Percentiles rank a stretch among this genome's conserved stretches.
Evolutionary conservation across 2,329 filamentous ascomycete species (phyloP).

Genomic region (Colletotrichum chlorophyti): DNA sequence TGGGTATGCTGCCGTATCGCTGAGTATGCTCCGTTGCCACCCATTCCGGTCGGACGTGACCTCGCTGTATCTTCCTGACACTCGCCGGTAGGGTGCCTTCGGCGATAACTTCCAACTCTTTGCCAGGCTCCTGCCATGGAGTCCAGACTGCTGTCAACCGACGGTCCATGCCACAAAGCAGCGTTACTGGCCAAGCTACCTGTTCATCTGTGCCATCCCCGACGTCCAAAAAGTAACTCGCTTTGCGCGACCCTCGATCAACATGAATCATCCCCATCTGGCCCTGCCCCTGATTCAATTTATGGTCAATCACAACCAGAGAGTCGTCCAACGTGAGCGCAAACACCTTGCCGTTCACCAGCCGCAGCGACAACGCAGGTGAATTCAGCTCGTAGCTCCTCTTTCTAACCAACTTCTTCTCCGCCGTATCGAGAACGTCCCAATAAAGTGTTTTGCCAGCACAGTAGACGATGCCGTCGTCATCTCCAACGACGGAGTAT

Average conservation of each 20-base stretch:
- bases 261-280: conserved; percentile 50
- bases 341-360: conserved; percentile 55
- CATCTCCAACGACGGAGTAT: conserved; percentile 61
- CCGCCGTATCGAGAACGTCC: conserved; percentile 56
- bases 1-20: conserved; percentile 51
- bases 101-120: conserved; percentile 56
- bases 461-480: conserved; percentile 64
- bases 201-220: conserved; percentile 38
- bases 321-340: conserved; percentile 63
- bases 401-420: conserved; percentile 57
- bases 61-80: conserved; percentile 62
- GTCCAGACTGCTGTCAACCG: conserved; percentile 58
- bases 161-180: conserved; percentile 56
- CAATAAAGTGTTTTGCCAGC: conserved; percentile 60
- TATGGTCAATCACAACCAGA: conserved; percentile 60
- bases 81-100: conserved; percentile 62
- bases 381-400: conserved; percentile 59
- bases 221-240: conserved; percentile 54
- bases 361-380: conserved; percentile 54
- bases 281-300: conserved; percentile 40
- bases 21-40: conserved; percentile 39
- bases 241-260: conserved; percentile 51
- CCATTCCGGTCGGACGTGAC: conserved; percentile 61
- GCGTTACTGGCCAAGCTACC: conserved; percentile 47
- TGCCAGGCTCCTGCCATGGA: conserved; percentile 48